Conservation (phyloP, 2,329 filamentous ascomycete species). For the Diaporthe longicolla region DNA sequence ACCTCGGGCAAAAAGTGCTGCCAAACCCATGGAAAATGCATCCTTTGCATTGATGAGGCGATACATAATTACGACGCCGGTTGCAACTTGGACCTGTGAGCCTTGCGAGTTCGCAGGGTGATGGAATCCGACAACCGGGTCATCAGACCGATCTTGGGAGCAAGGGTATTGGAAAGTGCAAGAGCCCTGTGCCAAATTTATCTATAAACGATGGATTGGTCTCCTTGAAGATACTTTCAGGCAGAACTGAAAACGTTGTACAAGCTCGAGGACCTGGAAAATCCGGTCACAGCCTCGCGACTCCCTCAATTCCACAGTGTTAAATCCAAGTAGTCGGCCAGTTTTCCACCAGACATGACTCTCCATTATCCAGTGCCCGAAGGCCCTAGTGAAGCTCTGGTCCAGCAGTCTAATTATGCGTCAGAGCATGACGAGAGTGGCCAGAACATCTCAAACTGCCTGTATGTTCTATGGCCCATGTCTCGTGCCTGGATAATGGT, state of each 20-base stretch:
- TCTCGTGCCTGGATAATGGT: not conserved
- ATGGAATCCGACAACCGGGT: not conserved
- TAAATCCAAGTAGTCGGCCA: not conserved
- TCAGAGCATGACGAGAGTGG: not conserved
- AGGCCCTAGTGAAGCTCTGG: not conserved
- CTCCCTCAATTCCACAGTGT: not conserved
- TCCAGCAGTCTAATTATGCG: too few species aligned
- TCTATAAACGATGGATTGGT: not conserved
- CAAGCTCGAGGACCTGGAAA: not conserved
- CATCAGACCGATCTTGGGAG: not conserved
- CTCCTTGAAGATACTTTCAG: not conserved
- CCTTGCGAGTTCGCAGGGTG: not conserved
- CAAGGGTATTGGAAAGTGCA: not conserved
- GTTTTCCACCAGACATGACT: not conserved
- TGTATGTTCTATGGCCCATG: not conserved
- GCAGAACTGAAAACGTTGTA: too few species aligned
- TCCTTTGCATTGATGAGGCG: not conserved
- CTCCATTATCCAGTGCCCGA: too few species aligned
- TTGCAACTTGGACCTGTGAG: not conserved
- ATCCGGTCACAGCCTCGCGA: not conserved
- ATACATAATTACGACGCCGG: not conserved
- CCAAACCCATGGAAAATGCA: not conserved
- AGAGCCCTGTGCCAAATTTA: not conserved
- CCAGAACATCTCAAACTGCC: not conserved
- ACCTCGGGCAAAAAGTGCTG: not conserved